Evolutionary conservation across 768 basidiomycete species (phyloP).

Genomic region (Rickenella mellea): DNA sequence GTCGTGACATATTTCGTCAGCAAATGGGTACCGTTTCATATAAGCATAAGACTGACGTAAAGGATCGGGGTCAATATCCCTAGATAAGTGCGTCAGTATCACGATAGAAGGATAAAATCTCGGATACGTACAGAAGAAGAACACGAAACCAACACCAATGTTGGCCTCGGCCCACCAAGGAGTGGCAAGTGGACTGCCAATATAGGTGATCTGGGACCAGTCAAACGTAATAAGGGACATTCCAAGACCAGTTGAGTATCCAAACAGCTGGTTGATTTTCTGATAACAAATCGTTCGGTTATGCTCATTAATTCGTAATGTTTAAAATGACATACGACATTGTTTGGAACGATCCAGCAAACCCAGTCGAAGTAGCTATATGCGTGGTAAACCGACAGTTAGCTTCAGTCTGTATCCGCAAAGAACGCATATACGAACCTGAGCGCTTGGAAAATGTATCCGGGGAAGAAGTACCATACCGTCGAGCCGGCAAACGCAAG

Average conservation of each 20-base stretch:
- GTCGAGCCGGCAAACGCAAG: conserved; percentile 26
- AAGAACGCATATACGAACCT: conserved; percentile 30
- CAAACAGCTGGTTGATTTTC: conserved; percentile 26
- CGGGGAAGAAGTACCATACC: conserved; percentile 22
- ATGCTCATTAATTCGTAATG: too few species aligned
- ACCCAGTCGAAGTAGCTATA: conserved; percentile 44
- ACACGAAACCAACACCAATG: conserved; percentile 47
- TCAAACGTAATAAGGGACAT: conserved; percentile 27
- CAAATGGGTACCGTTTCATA: too few species aligned
- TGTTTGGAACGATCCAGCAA: conserved; percentile 30
- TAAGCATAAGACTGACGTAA: conserved; percentile 32
- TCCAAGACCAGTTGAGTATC: conserved; percentile 29
- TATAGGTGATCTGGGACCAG: conserved; percentile 36
- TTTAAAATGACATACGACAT: too few species aligned
- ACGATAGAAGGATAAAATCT: too few species aligned
- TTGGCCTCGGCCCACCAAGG: conserved; percentile 84
- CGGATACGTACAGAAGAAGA: conserved; percentile 77
- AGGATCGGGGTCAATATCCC: conserved; percentile 34
- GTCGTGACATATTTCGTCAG: conserved; percentile 6
- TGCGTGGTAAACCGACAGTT: conserved; percentile 22
- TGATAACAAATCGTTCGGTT: too few species aligned
- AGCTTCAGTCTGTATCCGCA: conserved; percentile 36
- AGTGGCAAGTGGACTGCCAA: conserved; percentile 62
- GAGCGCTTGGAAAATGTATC: conserved; percentile 27
- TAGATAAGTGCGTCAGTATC: too few species aligned